Conservation (phyloP, 192 early-diverging fungal genomes). For the Backusella liffmaniae region DNA sequence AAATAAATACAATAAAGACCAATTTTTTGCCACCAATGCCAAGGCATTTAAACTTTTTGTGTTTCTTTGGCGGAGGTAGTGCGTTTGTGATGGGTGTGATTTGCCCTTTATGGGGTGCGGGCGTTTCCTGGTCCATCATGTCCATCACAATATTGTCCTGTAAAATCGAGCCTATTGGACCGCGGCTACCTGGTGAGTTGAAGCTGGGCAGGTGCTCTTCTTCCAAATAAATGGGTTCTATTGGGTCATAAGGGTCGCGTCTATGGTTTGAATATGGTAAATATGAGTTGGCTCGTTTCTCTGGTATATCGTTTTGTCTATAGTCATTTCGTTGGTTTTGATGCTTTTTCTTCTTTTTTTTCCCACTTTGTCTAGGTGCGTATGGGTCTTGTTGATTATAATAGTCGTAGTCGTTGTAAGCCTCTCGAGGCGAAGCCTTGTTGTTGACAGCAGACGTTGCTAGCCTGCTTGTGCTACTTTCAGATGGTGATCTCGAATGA, state of each 20-base stretch:
- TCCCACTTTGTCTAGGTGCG: not conserved
- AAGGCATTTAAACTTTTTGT: not conserved
- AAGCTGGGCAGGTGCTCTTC: conserved; percentile 24
- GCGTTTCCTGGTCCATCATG: conserved; percentile 12
- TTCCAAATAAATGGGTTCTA: conserved; percentile 22
- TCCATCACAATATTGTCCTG: conserved; percentile 34
- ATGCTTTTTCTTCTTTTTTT: not conserved
- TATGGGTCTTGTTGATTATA: conserved; percentile 26
- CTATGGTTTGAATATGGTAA: conserved; percentile 34
- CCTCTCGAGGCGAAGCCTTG: not conserved
- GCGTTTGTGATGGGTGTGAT: not conserved
- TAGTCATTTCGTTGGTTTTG: conserved; percentile 1
- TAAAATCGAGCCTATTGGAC: conserved; percentile 22
- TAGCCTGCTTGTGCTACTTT: conserved; percentile 23
- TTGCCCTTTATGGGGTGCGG: not conserved
- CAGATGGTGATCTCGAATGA: conserved; percentile 26
- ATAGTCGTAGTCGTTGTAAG: not conserved
- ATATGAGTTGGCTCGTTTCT: conserved; percentile 14
- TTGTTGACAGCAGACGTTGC: not conserved
- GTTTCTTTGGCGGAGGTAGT: not conserved
- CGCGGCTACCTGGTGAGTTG: conserved; percentile 7
- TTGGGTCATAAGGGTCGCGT: conserved; percentile 16
- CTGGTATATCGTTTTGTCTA: not conserved
- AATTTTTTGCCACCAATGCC: conserved; percentile 9
- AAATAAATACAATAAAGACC: not conserved